Conservation (phyloP, 176 grass and related monocot genomes). For the Eremochloa ophiuroides region DNA sequence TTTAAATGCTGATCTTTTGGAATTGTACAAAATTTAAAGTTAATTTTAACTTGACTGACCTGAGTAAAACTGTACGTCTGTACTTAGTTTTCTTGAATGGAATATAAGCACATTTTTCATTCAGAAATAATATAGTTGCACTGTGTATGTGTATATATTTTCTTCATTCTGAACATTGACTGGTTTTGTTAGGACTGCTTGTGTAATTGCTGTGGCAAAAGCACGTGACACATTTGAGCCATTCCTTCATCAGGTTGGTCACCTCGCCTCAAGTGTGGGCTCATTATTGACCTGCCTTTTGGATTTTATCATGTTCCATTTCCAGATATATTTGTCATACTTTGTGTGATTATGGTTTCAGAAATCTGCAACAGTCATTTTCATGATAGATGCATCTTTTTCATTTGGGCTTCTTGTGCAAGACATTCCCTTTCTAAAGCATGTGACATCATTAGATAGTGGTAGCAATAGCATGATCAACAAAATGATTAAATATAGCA, state of each 20-base stretch:
- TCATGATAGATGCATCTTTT: neutral
- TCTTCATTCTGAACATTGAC: slow-evolving; percentile 19
- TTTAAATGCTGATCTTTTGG: neutral
- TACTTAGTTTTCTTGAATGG: neutral
- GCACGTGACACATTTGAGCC: slow-evolving; percentile 85
- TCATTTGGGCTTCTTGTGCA: slow-evolving; percentile 1
- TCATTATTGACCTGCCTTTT: neutral
- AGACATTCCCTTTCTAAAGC: neutral
- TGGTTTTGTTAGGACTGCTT: slow-evolving; percentile 74
- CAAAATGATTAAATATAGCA: neutral
- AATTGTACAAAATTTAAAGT: neutral
- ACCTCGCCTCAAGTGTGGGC: neutral
- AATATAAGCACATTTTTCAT: neutral
- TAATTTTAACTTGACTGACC: neutral
- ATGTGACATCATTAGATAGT: neutral
- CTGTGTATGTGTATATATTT: neutral
- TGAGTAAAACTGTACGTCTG: neutral
- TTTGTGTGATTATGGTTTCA: slow-evolving; percentile 25
- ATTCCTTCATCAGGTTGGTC: slow-evolving; percentile 89
- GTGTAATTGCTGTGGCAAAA: slow-evolving; percentile 96
- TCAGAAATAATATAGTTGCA: slow-evolving; percentile 9
- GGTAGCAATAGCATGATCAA: neutral
- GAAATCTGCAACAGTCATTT: neutral
- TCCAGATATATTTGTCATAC: neutral
- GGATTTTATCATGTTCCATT: neutral